These are phyloP conservation scores for Bipolaris oryzae DNA, from an alignment of 2,329 filamentous ascomycete genomes.

Conservation along the genomic window DNA sequence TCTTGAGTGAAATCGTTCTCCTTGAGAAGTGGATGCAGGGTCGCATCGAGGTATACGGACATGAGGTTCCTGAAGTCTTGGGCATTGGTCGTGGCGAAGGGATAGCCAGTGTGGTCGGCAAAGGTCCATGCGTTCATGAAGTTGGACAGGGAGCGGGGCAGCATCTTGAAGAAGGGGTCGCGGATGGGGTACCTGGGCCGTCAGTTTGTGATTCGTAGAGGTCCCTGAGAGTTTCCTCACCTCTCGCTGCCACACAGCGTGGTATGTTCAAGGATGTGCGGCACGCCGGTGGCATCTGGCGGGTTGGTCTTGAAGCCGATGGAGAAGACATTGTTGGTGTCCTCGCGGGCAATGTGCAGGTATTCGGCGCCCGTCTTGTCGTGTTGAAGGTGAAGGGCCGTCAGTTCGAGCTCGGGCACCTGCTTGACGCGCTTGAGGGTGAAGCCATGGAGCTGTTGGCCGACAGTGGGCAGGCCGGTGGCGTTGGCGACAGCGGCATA, in stretches of 20 bases:
- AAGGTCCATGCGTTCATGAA: constrained; percentile 99
- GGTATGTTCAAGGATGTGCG: constrained; percentile 97
- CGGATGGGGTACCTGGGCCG: constrained; percentile 82
- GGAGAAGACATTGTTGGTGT: constrained; percentile 99
- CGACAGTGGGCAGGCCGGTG: constrained; percentile 74
- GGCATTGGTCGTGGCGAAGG: constrained; percentile 93
- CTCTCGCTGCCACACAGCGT: constrained; percentile 95
- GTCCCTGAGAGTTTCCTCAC: constrained; percentile 53
- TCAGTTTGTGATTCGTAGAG: constrained; percentile 10
- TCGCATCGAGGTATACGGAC: constrained; percentile 95
- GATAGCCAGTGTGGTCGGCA: constrained; percentile 95
- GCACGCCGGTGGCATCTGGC: constrained; percentile 92
- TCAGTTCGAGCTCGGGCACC: constrained; percentile 91
- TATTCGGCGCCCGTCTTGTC: constrained; percentile 97
- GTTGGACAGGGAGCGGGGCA: constrained; percentile 95
- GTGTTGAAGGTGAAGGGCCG: constrained; percentile 86
- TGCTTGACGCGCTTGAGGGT: constrained; percentile 87
- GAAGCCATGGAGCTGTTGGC: constrained; percentile 91
- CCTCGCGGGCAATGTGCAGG: constrained; percentile 90
- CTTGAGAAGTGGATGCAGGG: constrained; percentile 86
- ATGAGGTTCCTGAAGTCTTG: constrained; percentile 96
- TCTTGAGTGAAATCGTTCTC: constrained; percentile 93
- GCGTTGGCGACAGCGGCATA: constrained; percentile 76
- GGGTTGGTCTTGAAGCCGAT: constrained; percentile 99
- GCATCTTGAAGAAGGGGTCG: constrained; percentile 99